These are phyloP conservation scores for Carex littledalei DNA, from an alignment of 176 grass and related monocot genomes.

Conservation along the genomic window DNA sequence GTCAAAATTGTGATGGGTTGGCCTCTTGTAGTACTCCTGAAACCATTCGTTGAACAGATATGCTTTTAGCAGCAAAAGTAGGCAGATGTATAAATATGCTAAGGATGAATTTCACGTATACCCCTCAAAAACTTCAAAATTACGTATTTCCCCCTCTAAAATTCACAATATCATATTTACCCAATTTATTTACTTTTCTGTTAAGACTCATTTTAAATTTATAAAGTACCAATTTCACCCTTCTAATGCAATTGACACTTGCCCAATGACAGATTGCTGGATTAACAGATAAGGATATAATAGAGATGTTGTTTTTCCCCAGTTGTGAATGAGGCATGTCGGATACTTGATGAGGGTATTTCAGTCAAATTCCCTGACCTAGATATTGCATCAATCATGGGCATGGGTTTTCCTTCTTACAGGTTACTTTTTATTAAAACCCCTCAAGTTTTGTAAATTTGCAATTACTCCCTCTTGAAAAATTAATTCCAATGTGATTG, in stretches of 20 bases:
- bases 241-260: background rate
- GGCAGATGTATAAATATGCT: background rate
- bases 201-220: too few species aligned
- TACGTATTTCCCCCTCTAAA: too few species aligned
- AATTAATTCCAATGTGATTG: background rate
- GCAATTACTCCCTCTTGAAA: background rate
- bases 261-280: slow-evolving; percentile 37
- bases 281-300: slow-evolving; percentile 59
- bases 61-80: background rate
- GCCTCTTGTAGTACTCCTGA: background rate
- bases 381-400: slow-evolving; percentile 76
- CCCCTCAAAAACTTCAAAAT: too few species aligned
- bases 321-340: slow-evolving; percentile 81
- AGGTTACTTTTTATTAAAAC: slow-evolving; percentile 32
- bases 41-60: background rate
- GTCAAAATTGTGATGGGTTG: background rate
- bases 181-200: too few species aligned
- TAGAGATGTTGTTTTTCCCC: slow-evolving; percentile 80
- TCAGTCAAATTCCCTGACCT: slow-evolving; percentile 74
- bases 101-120: too few species aligned
- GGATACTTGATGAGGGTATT: slow-evolving; percentile 74
- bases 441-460: background rate
- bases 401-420: slow-evolving; percentile 87
- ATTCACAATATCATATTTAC: too few species aligned
- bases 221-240: too few species aligned